Evolutionary conservation across 192 early-diverging fungal species (phyloP), one percentile per base, ranked within the genome.

Genomic region (Coemansia sp.): DNA sequence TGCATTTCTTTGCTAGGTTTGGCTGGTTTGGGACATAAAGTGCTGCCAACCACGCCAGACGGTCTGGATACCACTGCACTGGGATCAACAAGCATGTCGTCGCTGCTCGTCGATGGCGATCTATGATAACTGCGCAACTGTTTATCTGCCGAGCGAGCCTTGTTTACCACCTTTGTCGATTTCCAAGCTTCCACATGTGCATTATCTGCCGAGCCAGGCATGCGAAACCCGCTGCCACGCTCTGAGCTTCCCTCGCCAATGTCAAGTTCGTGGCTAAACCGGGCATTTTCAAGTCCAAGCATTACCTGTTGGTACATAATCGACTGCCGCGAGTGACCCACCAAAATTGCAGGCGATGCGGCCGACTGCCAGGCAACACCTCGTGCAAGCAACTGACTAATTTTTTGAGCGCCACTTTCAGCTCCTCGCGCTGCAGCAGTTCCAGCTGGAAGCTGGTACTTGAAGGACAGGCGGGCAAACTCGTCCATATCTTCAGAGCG

Each of bases 361-460:
- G 65, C 57, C 12, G 77, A 64, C 53, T 80, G 77, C 72, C 77
- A 80, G 7, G 72, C 65, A 38, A 68, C 32, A 11, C 77, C 77
- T 2, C 63, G 65, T 15, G 50, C 53, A 22, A 80, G 76, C 41
- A 79, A 29, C 3, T 53, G 60, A n/a, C 43, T 35, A 5, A 80
- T 65, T 22, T 51, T 62, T 25, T 14, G 25, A 0, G 29, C n/a
- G 29, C 47, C 64, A 21, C 17, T 52, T 6, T 59, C 59, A 35
- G 27, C 5, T 21, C 17, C 47, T 51, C 49, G 49, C 25, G 9
- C 29, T 27, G 35, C 11, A 11, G 19, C 56, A 12, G 35, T 7
- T 19, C 10, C 3, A 3, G 22, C 17, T 9, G 61, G 27, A 24
- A 49, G 22, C 47, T 54, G 64, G 62, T 82, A 82, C 58, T 73